These are phyloP conservation scores for Elaeagnus macrophylla DNA, from an alignment of 306 rosid genomes.

Conservation along the genomic window DNA sequence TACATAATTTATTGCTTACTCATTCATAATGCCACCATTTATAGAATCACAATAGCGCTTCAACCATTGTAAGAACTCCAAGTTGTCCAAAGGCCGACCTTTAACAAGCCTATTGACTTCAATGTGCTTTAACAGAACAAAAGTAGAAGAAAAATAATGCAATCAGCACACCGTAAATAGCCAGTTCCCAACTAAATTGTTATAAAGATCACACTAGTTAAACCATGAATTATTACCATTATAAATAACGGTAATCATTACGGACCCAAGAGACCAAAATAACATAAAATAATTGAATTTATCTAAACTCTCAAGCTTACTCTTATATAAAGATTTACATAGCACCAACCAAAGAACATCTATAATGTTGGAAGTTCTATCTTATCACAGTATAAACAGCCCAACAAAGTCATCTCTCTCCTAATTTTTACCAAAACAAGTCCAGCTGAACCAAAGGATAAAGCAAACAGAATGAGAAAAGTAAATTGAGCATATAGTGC, in stretches of 20 bases:
- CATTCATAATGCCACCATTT: slow-evolving; percentile 91
- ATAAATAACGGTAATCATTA: not conserved
- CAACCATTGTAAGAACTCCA: slow-evolving; percentile 97
- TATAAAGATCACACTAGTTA: not conserved
- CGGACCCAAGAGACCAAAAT: slow-evolving; percentile 9
- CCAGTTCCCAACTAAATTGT: not conserved
- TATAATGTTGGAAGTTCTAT: not conserved
- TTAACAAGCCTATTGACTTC: slow-evolving; percentile 96
- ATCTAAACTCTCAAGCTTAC: slow-evolving; percentile 1
- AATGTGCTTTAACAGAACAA: slow-evolving; percentile 50
- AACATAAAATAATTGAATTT: not conserved
- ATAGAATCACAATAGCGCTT: slow-evolving; percentile 90
- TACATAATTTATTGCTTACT: slow-evolving; percentile 19
- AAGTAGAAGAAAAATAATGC: slow-evolving; percentile 1
- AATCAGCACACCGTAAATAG: not conserved
- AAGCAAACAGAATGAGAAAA: too few relatives aligned
- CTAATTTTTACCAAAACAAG: not conserved
- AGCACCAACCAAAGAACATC: not conserved
- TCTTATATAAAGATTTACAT: not conserved
- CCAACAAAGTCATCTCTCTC: not conserved
- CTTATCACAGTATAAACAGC: not conserved
- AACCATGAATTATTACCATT: slow-evolving; percentile 5
- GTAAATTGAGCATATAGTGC: too few relatives aligned
- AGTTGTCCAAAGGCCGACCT: slow-evolving; percentile 90
- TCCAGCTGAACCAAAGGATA: not conserved